Percentiles rank a stretch among this genome's conserved stretches.
Evolutionary conservation across 495 filamentous ascomycete genomes (phyloP).

Genomic region (Neurospora sp.): DNA sequence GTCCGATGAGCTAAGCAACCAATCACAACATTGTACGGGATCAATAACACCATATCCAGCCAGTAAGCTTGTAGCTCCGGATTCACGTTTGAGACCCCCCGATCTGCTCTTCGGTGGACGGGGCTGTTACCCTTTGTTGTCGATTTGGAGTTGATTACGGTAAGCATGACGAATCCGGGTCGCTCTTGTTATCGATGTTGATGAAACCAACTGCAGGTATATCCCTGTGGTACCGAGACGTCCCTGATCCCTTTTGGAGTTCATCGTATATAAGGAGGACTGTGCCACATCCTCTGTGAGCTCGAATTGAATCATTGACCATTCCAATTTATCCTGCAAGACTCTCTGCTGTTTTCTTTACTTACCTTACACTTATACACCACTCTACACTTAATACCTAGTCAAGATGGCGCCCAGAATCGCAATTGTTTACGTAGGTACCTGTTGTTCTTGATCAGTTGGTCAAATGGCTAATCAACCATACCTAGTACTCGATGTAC

Average conservation of each 20-base stretch:
- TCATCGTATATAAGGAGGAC: neutral
- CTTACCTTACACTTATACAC: neutral
- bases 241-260: neutral
- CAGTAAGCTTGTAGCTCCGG: neutral
- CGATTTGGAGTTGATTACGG: neutral
- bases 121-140: neutral
- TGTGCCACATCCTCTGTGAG: neutral
- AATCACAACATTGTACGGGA: neutral
- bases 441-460: neutral
- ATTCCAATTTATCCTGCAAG: neutral
- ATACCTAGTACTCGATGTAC: slow-evolving; percentile 73
- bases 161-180: neutral
- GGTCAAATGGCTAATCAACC: slow-evolving; percentile 31
- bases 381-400: slow-evolving; percentile 6
- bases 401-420: slow-evolving; percentile 84
- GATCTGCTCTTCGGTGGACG: neutral
- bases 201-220: neutral
- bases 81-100: neutral
- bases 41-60: neutral
- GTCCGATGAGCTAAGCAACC: neutral
- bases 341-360: neutral
- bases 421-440: slow-evolving; percentile 78
- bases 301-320: neutral
- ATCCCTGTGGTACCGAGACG: neutral
- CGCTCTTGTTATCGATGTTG: neutral